These are phyloP conservation scores for Brassica cretica DNA, from an alignment of 345 rosid species.

Conservation along the genomic window DNA sequence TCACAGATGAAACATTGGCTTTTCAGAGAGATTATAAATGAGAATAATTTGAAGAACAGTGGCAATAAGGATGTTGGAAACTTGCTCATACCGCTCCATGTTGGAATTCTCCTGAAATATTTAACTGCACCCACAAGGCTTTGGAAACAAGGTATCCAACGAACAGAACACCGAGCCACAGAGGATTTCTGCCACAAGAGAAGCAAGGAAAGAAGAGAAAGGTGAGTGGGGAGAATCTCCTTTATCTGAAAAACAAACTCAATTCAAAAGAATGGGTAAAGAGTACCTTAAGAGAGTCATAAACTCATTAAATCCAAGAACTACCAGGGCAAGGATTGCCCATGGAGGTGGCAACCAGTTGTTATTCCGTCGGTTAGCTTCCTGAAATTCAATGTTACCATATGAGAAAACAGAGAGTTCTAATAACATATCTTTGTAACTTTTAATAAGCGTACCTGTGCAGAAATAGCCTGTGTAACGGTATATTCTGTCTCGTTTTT, in stretches of 20 bases:
- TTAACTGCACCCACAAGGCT: slow-evolving; percentile 96
- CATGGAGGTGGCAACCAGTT: slow-evolving; percentile 99
- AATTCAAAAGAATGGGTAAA: slow-evolving; percentile 7
- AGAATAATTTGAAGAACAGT: slow-evolving; percentile 16
- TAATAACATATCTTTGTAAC: background rate
- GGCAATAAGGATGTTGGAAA: slow-evolving; percentile 8
- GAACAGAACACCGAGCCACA: slow-evolving; percentile 70
- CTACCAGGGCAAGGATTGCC: slow-evolving; percentile 82
- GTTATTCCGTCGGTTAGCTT: slow-evolving; percentile 89
- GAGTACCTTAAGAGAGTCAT: slow-evolving; percentile 92
- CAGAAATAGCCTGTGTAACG: slow-evolving; percentile 97
- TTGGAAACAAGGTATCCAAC: slow-evolving; percentile 67
- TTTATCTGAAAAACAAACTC: slow-evolving; percentile 5
- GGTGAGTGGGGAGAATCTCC: slow-evolving; percentile 1
- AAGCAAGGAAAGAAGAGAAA: slow-evolving; percentile 11
- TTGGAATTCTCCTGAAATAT: slow-evolving; percentile 80
- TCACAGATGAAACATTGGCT: slow-evolving; percentile 25
- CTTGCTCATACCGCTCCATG: slow-evolving; percentile 73
- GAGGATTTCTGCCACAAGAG: slow-evolving; percentile 77
- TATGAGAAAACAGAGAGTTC: slow-evolving; percentile 4
- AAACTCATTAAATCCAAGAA: slow-evolving; percentile 96
- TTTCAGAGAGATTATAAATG: slow-evolving; percentile 10
- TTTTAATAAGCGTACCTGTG: slow-evolving; percentile 60
- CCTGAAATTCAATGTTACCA: slow-evolving; percentile 53
- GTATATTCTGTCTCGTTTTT: slow-evolving; percentile 88